A percentile compares a stretch with the other conserved stretches of the same genome.
phyloP scores from a whole-genome alignment of 805 yeast species.

The Vanderwaltozyma tropicalis region DNA sequence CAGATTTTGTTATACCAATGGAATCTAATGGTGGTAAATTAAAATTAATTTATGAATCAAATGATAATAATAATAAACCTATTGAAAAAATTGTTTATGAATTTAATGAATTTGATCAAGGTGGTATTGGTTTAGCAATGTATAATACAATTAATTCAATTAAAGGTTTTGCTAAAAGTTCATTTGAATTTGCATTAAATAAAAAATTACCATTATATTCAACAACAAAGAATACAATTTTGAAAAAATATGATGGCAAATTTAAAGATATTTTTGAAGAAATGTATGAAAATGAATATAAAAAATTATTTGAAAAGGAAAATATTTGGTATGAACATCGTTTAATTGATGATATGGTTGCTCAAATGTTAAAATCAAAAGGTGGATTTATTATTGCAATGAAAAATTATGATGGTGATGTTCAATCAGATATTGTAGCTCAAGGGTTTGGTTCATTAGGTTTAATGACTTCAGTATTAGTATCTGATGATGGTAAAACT shows the following conservation, averaged over 20 bases:
- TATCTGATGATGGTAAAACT: conserved; percentile 94
- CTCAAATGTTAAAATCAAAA: conserved; percentile 91
- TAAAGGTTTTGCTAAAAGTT: conserved; percentile 81
- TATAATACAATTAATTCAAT: conserved; percentile 92
- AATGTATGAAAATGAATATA: conserved; percentile 62
- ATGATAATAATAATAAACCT: conserved; percentile 40
- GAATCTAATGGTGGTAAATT: conserved; percentile 51
- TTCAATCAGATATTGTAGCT: conserved; percentile 91
- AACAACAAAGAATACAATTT: conserved; percentile 89
- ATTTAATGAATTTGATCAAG: conserved; percentile 38
- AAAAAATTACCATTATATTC: conserved; percentile 72
- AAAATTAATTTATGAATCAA: conserved; percentile 58
- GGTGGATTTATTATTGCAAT: conserved; percentile 94
- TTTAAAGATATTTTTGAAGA: conserved; percentile 89
- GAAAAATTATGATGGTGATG: conserved; percentile 98
- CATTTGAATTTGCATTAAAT: conserved; percentile 77
- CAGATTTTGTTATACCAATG: conserved; percentile 68
- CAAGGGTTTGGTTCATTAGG: conserved; percentile 97
- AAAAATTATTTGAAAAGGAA: conserved; percentile 54
- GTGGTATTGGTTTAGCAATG: conserved; percentile 81
- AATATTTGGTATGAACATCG: conserved; percentile 98
- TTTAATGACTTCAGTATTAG: conserved; percentile 91
- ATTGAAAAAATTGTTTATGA: conserved; percentile 33
- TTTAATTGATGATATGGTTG: conserved; percentile 96
- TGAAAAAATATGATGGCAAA: conserved; percentile 88